Conservation (phyloP, 1,284 basidiomycete genomes). For the Leccinum solheimii region DNA sequence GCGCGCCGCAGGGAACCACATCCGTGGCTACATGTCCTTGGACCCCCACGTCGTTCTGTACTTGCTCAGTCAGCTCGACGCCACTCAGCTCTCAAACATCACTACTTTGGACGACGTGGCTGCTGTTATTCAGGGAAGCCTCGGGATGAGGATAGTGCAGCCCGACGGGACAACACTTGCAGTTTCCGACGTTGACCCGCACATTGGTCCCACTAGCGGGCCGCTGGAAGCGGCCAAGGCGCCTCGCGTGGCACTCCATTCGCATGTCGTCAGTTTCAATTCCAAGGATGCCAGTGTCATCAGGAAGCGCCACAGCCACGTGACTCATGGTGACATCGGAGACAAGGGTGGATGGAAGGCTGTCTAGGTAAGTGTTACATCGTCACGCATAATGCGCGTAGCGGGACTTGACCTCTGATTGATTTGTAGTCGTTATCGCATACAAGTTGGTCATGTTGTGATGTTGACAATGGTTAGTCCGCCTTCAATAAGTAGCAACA, state of each 20-base stretch:
- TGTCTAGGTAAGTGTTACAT: constrained; percentile 2
- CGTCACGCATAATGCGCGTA: background rate
- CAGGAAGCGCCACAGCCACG: background rate
- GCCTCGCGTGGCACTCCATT: constrained; percentile 12
- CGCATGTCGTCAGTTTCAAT: constrained; percentile 9
- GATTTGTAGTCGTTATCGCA: background rate
- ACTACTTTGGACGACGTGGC: constrained; percentile 4
- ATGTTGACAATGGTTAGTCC: too few relatives aligned
- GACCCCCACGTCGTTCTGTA: constrained; percentile 19
- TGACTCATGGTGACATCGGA: constrained; percentile 8
- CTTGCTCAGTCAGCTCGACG: constrained; percentile 3
- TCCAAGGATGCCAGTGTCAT: background rate
- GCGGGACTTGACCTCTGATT: background rate
- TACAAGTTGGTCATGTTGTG: background rate
- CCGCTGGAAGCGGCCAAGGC: constrained; percentile 6
- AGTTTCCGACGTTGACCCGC: background rate
- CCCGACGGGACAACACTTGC: constrained; percentile 18
- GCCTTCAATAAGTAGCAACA: background rate
- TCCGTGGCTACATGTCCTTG: constrained; percentile 19
- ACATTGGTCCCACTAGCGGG: background rate
- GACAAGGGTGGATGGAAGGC: background rate
- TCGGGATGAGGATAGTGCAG: constrained; percentile 16
- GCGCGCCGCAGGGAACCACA: constrained; percentile 7
- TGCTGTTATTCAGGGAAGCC: constrained; percentile 4
- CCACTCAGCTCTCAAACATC: background rate